Evolutionary conservation across 73 alveolate genomes (phyloP).

Genomic region (Stentor coeruleus): DNA sequence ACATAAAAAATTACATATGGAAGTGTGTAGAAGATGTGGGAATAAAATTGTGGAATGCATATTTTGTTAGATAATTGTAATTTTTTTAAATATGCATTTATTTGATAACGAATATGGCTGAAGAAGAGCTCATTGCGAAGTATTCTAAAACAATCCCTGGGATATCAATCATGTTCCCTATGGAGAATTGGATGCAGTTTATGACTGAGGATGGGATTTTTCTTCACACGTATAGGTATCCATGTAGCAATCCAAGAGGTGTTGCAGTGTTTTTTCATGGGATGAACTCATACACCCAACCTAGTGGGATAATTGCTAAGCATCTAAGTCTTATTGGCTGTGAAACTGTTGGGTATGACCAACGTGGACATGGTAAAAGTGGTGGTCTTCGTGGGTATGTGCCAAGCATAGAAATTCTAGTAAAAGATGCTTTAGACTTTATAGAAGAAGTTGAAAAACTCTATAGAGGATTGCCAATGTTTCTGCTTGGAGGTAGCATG

Average conservation of each 20-base stretch:
- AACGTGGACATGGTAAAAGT: neutral
- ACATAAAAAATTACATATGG: too few species aligned
- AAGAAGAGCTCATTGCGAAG: neutral
- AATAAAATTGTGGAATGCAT: too few species aligned
- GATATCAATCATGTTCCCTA: neutral
- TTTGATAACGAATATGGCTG: too few species aligned
- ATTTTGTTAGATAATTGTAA: too few species aligned
- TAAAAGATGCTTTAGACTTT: neutral
- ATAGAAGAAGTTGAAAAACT: neutral
- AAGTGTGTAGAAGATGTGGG: too few species aligned
- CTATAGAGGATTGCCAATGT: constrained; percentile 4
- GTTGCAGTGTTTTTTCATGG: constrained; percentile 3
- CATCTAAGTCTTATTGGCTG: neutral
- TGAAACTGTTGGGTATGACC: constrained; percentile 9
- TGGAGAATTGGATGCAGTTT: neutral
- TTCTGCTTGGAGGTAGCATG: constrained; percentile 20
- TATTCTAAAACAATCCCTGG: neutral
- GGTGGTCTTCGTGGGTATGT: constrained; percentile 4
- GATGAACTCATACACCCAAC: neutral
- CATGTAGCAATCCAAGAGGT: neutral
- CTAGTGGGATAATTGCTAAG: neutral
- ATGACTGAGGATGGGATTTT: neutral
- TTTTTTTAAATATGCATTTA: too few species aligned
- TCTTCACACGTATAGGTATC: constrained; percentile 6
- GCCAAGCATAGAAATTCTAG: neutral